Evolutionary conservation across 225 moss, liverwort and hornwort species (phyloP).

Genomic region (Anthoceros angustus): DNA sequence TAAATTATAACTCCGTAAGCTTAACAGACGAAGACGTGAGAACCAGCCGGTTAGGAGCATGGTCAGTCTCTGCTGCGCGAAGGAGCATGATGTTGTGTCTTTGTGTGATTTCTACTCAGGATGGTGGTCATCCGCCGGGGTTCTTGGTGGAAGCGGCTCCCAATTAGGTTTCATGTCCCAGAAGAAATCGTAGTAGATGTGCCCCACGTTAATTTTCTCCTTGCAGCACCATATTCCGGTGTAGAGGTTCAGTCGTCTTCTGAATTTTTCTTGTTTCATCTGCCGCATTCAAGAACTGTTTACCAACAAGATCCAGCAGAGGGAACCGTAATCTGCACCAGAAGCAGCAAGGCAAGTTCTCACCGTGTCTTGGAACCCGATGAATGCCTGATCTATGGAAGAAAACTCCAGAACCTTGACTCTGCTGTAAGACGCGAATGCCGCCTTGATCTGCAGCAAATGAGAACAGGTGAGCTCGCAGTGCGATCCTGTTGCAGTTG

Average conservation of each 20-base stretch:
- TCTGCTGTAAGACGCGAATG: slow-evolving; percentile 34
- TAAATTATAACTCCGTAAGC: too few species aligned
- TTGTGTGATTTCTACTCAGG: slow-evolving; percentile 17
- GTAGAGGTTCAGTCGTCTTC: slow-evolving; percentile 55
- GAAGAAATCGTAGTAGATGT: slow-evolving; percentile 84
- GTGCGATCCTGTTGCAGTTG: background rate
- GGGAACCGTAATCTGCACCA: background rate
- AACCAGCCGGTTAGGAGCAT: too few species aligned
- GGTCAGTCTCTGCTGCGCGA: too few species aligned
- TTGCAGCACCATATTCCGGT: slow-evolving; percentile 96
- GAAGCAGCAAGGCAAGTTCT: slow-evolving; percentile 4
- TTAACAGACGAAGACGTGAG: too few species aligned
- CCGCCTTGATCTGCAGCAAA: slow-evolving; percentile 38
- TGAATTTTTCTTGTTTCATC: slow-evolving; percentile 33
- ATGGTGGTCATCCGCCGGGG: slow-evolving; percentile 56
- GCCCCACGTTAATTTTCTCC: slow-evolving; percentile 47
- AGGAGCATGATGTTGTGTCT: too few species aligned
- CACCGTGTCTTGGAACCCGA: slow-evolving; percentile 51
- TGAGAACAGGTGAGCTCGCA: background rate
- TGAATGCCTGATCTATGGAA: slow-evolving; percentile 48
- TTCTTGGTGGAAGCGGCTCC: slow-evolving; percentile 60
- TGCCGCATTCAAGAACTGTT: slow-evolving; percentile 12
- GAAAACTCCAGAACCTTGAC: slow-evolving; percentile 63
- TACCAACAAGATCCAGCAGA: background rate
- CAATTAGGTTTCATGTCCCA: slow-evolving; percentile 74